Evolutionary conservation across 306 rosid species (phyloP).

Genomic region (Acacia confusa): DNA sequence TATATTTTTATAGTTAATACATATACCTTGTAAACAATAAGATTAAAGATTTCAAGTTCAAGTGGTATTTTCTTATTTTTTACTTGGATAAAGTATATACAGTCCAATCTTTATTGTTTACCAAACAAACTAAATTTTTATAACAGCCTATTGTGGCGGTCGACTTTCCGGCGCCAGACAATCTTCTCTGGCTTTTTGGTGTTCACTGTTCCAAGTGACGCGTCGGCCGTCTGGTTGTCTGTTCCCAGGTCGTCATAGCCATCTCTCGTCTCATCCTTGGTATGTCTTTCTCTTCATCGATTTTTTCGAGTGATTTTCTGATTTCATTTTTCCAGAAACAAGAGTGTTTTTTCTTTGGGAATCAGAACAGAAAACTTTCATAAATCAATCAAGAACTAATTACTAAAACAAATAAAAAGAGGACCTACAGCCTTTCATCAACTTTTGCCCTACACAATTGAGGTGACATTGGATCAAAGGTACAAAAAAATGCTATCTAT

Average conservation of each 20-base stretch:
- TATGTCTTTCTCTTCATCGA: background rate
- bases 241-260: background rate
- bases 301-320: background rate
- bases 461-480: background rate
- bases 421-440: background rate
- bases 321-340: background rate
- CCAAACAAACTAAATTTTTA: background rate
- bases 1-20: too few relatives aligned
- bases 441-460: too few relatives aligned
- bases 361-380: background rate
- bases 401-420: background rate
- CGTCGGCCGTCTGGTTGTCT: background rate
- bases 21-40: too few relatives aligned
- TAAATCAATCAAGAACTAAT: too few relatives aligned
- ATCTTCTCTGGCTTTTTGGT: background rate
- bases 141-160: background rate
- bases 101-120: too few relatives aligned
- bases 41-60: too few relatives aligned
- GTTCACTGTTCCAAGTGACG: background rate
- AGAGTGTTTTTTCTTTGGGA: background rate
- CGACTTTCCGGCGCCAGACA: background rate
- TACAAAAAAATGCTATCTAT: background rate
- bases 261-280: background rate
- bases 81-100: too few relatives aligned
- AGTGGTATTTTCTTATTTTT: too few relatives aligned